These are phyloP conservation scores for Fusarium domesticum DNA, from an alignment of 2,329 filamentous ascomycete genomes.

Conservation along the genomic window DNA sequence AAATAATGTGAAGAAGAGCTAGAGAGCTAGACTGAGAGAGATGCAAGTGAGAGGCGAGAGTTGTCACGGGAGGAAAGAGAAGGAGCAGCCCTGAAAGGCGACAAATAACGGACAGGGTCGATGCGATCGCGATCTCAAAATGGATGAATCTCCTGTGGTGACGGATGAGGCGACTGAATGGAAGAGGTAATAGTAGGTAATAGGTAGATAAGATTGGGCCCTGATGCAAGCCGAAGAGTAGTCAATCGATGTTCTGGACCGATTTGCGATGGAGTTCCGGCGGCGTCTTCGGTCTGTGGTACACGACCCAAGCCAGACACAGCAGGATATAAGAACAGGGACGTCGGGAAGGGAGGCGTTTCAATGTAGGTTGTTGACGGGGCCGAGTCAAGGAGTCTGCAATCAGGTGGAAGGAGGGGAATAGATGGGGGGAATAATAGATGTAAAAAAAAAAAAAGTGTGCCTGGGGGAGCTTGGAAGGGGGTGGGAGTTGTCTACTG, in stretches of 20 bases:
- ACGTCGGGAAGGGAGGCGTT: no score
- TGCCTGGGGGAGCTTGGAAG: no score
- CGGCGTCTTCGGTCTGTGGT: slow-evolving; percentile 16
- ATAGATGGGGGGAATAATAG: no score
- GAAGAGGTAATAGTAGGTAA: slow-evolving; percentile 12
- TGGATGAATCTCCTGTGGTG: slow-evolving; percentile 24
- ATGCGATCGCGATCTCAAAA: slow-evolving; percentile 14
- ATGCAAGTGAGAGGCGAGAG: no score
- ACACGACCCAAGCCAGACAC: slow-evolving; percentile 11
- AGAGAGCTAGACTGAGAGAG: no score
- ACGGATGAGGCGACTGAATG: slow-evolving; percentile 25
- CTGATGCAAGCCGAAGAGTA: slow-evolving; percentile 18
- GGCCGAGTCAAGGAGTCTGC: no score
- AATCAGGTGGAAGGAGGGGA: no score
- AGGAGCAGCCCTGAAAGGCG: slow-evolving; percentile 19
- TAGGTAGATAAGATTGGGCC: slow-evolving; percentile 13
- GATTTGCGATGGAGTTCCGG: slow-evolving; percentile 17
- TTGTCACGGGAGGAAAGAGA: no score
- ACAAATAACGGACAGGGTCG: background rate
- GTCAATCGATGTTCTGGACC: slow-evolving; percentile 25
- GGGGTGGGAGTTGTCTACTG: background rate
- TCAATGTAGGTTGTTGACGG: no score
- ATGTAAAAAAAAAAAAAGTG: no score
- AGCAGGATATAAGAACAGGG: slow-evolving; percentile 13
- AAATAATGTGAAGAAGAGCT: no score